Conservation (phyloP, 352 stramenopile species). For the Globisporangium cystogenes region DNA sequence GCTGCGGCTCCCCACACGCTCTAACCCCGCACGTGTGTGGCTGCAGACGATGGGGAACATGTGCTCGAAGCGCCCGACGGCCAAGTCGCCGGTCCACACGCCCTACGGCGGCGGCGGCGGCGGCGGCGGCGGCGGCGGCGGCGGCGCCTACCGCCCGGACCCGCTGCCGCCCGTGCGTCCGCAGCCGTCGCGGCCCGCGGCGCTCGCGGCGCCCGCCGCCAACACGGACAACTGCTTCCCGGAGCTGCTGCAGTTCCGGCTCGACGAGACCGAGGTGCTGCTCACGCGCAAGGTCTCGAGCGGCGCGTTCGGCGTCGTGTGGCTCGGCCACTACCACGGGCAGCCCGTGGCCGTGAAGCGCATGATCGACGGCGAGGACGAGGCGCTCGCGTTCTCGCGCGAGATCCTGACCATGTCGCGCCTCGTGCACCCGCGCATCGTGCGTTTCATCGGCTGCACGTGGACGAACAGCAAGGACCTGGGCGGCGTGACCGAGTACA, state of each 20-base stretch:
- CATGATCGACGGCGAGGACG: constrained; percentile 81
- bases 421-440: constrained; percentile 76
- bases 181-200: neutral
- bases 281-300: constrained; percentile 80
- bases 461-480: constrained; percentile 80
- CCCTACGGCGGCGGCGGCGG: constrained; percentile 1
- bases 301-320: constrained; percentile 79
- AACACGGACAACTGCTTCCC: constrained; percentile 65
- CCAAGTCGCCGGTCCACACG: constrained; percentile 10
- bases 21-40: no score
- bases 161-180: constrained; percentile 3
- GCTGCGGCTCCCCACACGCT: no score
- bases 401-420: constrained; percentile 84
- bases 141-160: neutral
- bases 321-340: constrained; percentile 83
- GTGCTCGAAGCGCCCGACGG: constrained; percentile 6
- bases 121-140: neutral
- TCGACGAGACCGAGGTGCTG: constrained; percentile 81
- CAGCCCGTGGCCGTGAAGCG: constrained; percentile 82
- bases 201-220: constrained; percentile 9
- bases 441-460: constrained; percentile 82
- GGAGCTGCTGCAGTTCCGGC: constrained; percentile 58
- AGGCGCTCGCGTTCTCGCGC: constrained; percentile 65
- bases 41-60: constrained; percentile 9
- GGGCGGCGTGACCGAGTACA: constrained; percentile 79